phyloP scores from a whole-genome alignment of 2,329 filamentous ascomycete species.

The Fusarium albidum region DNA sequence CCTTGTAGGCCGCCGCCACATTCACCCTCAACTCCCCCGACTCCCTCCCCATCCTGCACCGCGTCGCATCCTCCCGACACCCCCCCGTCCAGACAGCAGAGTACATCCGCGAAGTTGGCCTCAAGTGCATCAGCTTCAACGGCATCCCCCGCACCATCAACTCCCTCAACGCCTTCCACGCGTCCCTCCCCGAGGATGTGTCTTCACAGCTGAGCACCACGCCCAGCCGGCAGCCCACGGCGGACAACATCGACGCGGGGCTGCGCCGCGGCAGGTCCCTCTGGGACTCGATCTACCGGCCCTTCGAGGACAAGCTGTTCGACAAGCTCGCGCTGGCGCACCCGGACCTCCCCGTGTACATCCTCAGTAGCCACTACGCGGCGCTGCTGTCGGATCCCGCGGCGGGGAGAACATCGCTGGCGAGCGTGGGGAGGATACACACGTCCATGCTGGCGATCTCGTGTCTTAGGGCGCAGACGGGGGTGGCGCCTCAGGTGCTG shows the following conservation, averaged over 20 bases:
- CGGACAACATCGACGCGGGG: slow-evolving; percentile 62
- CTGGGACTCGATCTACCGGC: slow-evolving; percentile 81
- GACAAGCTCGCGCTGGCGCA: slow-evolving; percentile 77
- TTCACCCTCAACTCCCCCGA: slow-evolving; percentile 89
- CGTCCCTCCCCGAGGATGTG: slow-evolving; percentile 66
- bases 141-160: slow-evolving; percentile 87
- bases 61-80: slow-evolving; percentile 50
- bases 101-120: slow-evolving; percentile 76
- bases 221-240: slow-evolving; percentile 62
- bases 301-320: slow-evolving; percentile 76
- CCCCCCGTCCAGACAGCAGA: slow-evolving; percentile 64
- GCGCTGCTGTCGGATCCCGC: slow-evolving; percentile 75
- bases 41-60: slow-evolving; percentile 71
- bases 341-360: slow-evolving; percentile 83
- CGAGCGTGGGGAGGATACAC: slow-evolving; percentile 71
- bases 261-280: slow-evolving; percentile 68
- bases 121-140: slow-evolving; percentile 83
- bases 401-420: slow-evolving; percentile 52
- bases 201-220: slow-evolving; percentile 60
- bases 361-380: slow-evolving; percentile 78
- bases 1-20: slow-evolving; percentile 76
- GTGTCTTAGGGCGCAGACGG: slow-evolving; percentile 79
- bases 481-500: slow-evolving; percentile 82
- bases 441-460: slow-evolving; percentile 79
- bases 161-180: slow-evolving; percentile 76